A percentile compares a stretch with the other conserved stretches of the same genome.
phyloP scores from a whole-genome alignment of 176 grass and related monocot species.

The Juncus effusus region DNA sequence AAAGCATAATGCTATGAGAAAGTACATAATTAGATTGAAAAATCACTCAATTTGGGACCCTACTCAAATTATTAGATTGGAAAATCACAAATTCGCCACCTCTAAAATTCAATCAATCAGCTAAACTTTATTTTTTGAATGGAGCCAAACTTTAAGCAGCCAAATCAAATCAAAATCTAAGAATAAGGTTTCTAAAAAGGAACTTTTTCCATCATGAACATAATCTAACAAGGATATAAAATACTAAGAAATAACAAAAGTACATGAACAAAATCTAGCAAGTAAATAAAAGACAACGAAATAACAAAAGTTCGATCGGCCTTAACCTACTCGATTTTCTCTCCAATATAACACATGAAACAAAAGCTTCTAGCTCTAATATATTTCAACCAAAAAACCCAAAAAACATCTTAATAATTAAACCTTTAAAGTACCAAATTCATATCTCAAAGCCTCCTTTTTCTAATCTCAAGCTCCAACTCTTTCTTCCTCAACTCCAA shows the following conservation, averaged over 20 bases:
- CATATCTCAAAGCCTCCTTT: constrained; percentile 31
- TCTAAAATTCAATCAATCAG: too few relatives aligned
- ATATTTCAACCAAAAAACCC: too few relatives aligned
- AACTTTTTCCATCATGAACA: background rate
- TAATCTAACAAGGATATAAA: background rate
- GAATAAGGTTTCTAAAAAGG: background rate
- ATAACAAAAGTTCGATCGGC: too few relatives aligned
- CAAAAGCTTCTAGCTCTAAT: too few relatives aligned
- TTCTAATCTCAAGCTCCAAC: constrained; percentile 48
- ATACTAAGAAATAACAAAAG: too few relatives aligned
- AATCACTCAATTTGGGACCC: background rate
- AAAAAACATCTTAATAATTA: too few relatives aligned
- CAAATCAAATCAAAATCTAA: constrained; percentile 4
- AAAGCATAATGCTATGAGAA: background rate
- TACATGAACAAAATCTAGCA: too few relatives aligned
- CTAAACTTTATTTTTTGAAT: too few relatives aligned
- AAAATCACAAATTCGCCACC: background rate
- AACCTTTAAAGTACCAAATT: too few relatives aligned
- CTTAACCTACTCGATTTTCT: too few relatives aligned
- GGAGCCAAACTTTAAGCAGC: background rate
- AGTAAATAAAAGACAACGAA: too few relatives aligned
- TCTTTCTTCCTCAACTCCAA: constrained; percentile 68
- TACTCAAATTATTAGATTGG: background rate
- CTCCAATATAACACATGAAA: too few relatives aligned
- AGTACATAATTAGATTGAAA: background rate